Conservation (phyloP, 2,329 filamentous ascomycete genomes). For the Huntiella bhutanensis region DNA sequence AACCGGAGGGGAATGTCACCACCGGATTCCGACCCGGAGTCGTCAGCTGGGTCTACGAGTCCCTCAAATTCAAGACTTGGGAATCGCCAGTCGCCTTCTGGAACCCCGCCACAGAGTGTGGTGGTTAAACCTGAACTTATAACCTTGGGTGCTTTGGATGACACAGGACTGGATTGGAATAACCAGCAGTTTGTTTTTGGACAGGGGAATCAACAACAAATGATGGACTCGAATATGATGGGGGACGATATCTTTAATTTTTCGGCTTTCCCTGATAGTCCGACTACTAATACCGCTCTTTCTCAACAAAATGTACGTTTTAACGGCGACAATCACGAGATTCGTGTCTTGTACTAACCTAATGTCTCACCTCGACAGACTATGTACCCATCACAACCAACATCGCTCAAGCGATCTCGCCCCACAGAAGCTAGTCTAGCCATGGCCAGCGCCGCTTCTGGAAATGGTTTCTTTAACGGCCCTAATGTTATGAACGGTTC, state of each 20-base stretch:
- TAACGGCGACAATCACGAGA: background rate
- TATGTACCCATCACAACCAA: conserved; percentile 6
- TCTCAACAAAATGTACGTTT: conserved; percentile 8
- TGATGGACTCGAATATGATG: conserved; percentile 8
- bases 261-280: conserved; percentile 6
- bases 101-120: conserved; percentile 8
- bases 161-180: conserved; percentile 7
- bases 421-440: conserved; percentile 4
- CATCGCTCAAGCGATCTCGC: conserved; percentile 10
- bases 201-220: conserved; percentile 5
- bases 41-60: conserved; percentile 9
- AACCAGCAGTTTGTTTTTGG: conserved; percentile 7
- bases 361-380: conserved; percentile 5
- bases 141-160: conserved; percentile 7
- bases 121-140: conserved; percentile 1
- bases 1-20: conserved; percentile 10
- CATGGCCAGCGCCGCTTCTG: conserved; percentile 3
- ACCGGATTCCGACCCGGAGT: conserved; percentile 11
- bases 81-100: conserved; percentile 9
- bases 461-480: conserved; percentile 4
- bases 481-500: conserved; percentile 2
- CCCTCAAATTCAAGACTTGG: conserved; percentile 9
- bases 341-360: background rate
- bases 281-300: background rate
- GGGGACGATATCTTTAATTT: conserved; percentile 11